Conservation (phyloP, 2,329 filamentous ascomycete species). For the Botryotinia calthae region DNA sequence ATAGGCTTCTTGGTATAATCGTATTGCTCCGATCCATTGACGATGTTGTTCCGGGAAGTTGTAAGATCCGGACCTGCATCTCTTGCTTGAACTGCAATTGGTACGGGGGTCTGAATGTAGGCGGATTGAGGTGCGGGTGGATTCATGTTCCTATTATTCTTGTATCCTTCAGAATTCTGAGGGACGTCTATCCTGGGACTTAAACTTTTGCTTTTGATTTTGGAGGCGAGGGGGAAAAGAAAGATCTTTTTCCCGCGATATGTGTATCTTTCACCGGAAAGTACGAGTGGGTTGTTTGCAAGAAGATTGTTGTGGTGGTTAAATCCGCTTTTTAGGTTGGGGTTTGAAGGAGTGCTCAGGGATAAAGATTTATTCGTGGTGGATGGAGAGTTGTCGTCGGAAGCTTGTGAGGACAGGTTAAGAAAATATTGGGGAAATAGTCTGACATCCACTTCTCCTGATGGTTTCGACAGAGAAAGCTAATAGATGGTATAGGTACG, state of each 20-base stretch:
- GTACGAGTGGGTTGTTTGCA: slow-evolving; percentile 39
- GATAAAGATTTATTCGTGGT: slow-evolving; percentile 34
- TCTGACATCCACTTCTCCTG: slow-evolving; percentile 3
- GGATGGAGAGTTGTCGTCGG: slow-evolving; percentile 24
- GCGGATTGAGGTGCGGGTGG: too few relatives aligned
- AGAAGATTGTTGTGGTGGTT: slow-evolving; percentile 42
- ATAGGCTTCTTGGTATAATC: too few relatives aligned
- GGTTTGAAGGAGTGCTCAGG: slow-evolving; percentile 35
- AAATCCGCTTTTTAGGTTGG: slow-evolving; percentile 37
- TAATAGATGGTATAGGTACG: slow-evolving; percentile 19
- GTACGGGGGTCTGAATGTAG: too few relatives aligned
- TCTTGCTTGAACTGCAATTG: too few relatives aligned
- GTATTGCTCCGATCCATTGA: too few relatives aligned
- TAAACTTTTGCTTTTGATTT: slow-evolving; percentile 26
- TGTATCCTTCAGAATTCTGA: too few relatives aligned
- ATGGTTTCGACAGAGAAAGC: background rate
- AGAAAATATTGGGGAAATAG: slow-evolving; percentile 23
- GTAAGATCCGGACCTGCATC: too few relatives aligned
- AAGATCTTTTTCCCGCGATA: slow-evolving; percentile 23
- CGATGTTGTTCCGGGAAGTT: too few relatives aligned
- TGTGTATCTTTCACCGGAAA: slow-evolving; percentile 30
- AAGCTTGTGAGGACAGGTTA: slow-evolving; percentile 24
- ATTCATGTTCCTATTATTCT: too few relatives aligned
- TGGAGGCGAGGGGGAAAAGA: slow-evolving; percentile 30
- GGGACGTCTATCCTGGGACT: slow-evolving; percentile 12